Evolutionary conservation across 73 alveolate species (phyloP).

Genomic region (Uronychia binucleata): DNA sequence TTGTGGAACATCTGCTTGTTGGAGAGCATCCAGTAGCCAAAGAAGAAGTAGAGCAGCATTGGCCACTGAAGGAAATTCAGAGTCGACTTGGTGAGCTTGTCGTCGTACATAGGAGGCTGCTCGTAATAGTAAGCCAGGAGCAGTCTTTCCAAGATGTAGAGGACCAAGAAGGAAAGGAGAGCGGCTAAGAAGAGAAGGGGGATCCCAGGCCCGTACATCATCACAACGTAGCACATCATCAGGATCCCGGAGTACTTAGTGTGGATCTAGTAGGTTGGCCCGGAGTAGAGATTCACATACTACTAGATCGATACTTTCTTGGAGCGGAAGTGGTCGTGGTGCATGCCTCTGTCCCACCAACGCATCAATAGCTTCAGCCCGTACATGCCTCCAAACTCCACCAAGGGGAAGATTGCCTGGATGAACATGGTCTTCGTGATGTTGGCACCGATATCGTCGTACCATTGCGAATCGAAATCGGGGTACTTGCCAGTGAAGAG

Average conservation of each 20-base stretch:
- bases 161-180: slow-evolving; percentile 24
- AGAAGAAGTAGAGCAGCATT: slow-evolving; percentile 8
- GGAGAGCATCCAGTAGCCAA: slow-evolving; percentile 51
- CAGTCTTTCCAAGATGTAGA: slow-evolving; percentile 36
- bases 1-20: slow-evolving; percentile 55
- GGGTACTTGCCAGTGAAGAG: slow-evolving; percentile 41
- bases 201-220: slow-evolving; percentile 56
- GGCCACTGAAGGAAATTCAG: slow-evolving; percentile 20
- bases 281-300: slow-evolving; percentile 53
- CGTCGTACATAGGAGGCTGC: slow-evolving; percentile 60
- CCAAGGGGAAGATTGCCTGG: slow-evolving; percentile 44
- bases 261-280: slow-evolving; percentile 53
- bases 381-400: slow-evolving; percentile 16
- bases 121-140: slow-evolving; percentile 36
- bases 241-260: slow-evolving; percentile 28
- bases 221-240: slow-evolving; percentile 16
- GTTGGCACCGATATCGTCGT: slow-evolving; percentile 40
- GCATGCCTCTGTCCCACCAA: slow-evolving; percentile 43
- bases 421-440: slow-evolving; percentile 38
- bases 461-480: slow-evolving; percentile 59
- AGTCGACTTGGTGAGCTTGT: slow-evolving; percentile 29
- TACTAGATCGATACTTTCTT: slow-evolving; percentile 39
- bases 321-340: background rate
- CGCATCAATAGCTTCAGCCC: slow-evolving; percentile 15
- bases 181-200: slow-evolving; percentile 55